These are phyloP conservation scores for Saturnispora halmiae DNA, from an alignment of 805 yeast genomes.

Conservation along the genomic window DNA sequence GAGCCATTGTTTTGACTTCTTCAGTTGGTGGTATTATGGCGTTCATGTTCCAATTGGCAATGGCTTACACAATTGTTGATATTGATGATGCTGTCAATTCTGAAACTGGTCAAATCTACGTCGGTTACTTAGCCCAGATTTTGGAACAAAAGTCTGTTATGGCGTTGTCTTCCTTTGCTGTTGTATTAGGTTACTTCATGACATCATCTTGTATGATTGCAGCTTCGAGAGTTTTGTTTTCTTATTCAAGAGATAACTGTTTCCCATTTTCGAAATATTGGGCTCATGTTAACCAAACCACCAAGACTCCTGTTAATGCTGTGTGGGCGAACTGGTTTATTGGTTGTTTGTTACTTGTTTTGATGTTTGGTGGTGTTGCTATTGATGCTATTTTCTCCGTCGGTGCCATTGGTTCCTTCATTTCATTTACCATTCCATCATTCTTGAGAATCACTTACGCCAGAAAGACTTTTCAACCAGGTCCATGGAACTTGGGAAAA, in stretches of 20 bases:
- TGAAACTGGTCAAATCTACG: slow-evolving; percentile 53
- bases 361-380: slow-evolving; percentile 58
- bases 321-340: slow-evolving; percentile 48
- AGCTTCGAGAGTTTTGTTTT: slow-evolving; percentile 56
- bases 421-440: slow-evolving; percentile 60
- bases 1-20: slow-evolving; percentile 53
- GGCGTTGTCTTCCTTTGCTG: slow-evolving; percentile 36
- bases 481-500: slow-evolving; percentile 60
- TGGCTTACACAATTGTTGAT: slow-evolving; percentile 52
- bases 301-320: slow-evolving; percentile 58
- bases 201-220: slow-evolving; percentile 56
- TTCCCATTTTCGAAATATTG: slow-evolving; percentile 48
- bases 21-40: slow-evolving; percentile 48
- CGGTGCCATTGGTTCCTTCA: slow-evolving; percentile 61
- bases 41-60: slow-evolving; percentile 48
- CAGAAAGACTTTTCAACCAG: slow-evolving; percentile 43
- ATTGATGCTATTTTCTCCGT: slow-evolving; percentile 66
- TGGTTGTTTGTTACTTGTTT: slow-evolving; percentile 46
- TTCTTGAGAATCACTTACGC: slow-evolving; percentile 49
- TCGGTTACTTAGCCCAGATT: slow-evolving; percentile 43
- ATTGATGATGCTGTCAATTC: slow-evolving; percentile 38
- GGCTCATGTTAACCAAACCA: slow-evolving; percentile 40
- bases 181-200: slow-evolving; percentile 39
- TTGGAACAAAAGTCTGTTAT: slow-evolving; percentile 33
- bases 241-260: slow-evolving; percentile 61